A percentile compares a stretch with the other conserved stretches of the same genome.
phyloP scores from a whole-genome alignment of 2,329 filamentous ascomycete genomes.

The Davidsoniella virescens region DNA sequence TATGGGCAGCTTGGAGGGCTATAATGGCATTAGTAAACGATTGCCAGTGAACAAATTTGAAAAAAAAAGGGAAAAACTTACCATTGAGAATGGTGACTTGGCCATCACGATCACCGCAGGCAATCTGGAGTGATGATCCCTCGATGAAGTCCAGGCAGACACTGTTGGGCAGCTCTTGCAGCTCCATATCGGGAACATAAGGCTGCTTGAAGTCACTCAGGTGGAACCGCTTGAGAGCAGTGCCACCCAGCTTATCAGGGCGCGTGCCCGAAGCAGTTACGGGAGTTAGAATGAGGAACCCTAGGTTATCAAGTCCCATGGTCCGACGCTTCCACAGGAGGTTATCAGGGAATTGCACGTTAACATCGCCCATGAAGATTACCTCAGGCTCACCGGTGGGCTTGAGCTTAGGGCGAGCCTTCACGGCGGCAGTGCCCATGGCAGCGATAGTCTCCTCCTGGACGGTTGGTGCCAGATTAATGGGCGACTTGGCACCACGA shows the following conservation, averaged over 20 bases:
- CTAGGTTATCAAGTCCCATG: slow-evolving; percentile 68
- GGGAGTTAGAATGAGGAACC: slow-evolving; percentile 65
- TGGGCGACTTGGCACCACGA: slow-evolving; percentile 26
- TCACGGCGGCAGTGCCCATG: slow-evolving; percentile 15
- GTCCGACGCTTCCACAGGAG: slow-evolving; percentile 90
- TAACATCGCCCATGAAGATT: slow-evolving; percentile 71
- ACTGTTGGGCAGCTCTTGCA: slow-evolving; percentile 85
- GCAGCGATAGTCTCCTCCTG: slow-evolving; percentile 28
- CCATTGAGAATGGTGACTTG: slow-evolving; percentile 36
- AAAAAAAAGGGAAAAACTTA: slow-evolving; percentile 5
- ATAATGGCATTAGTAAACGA: background rate
- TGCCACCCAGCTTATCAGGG: slow-evolving; percentile 37
- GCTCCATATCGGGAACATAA: slow-evolving; percentile 73
- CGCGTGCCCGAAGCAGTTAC: slow-evolving; percentile 29
- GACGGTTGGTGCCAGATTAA: slow-evolving; percentile 33
- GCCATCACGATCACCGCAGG: slow-evolving; percentile 44
- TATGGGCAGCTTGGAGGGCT: slow-evolving; percentile 24
- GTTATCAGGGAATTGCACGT: slow-evolving; percentile 93
- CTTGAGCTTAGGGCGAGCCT: slow-evolving; percentile 15
- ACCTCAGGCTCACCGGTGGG: slow-evolving; percentile 27
- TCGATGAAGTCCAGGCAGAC: slow-evolving; percentile 45
- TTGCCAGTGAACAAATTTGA: no score
- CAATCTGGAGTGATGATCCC: slow-evolving; percentile 45
- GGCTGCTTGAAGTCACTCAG: slow-evolving; percentile 69
- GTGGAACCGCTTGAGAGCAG: slow-evolving; percentile 59